Evolutionary conservation across 768 basidiomycete genomes (phyloP).

Genomic region (Lentinula boryana): DNA sequence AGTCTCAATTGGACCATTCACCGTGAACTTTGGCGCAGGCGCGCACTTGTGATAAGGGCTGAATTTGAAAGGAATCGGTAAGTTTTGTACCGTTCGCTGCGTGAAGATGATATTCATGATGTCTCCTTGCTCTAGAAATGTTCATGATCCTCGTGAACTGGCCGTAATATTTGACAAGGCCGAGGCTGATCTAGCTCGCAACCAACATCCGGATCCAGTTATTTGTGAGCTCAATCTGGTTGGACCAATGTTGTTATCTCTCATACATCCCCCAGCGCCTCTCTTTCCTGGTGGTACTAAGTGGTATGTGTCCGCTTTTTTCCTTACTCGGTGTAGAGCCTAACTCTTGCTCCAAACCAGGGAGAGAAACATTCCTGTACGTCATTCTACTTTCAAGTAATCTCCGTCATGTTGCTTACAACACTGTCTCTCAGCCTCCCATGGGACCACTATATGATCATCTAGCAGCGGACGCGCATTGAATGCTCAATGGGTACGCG

Average conservation of each 20-base stretch:
- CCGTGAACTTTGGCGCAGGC: conserved; percentile 79
- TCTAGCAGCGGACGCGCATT: conserved; percentile 11
- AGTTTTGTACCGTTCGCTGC: conserved; percentile 16
- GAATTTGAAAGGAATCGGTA: conserved; percentile 92
- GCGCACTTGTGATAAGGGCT: conserved; percentile 83
- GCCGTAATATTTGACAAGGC: conserved; percentile 74
- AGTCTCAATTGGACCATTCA: conserved; percentile 87
- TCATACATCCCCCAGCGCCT: conserved; percentile 46
- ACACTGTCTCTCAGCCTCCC: conserved; percentile 38
- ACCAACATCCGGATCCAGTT: conserved; percentile 88
- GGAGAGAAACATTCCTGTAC: conserved; percentile 80
- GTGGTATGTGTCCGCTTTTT: conserved; percentile 54
- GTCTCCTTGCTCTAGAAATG: conserved; percentile 44
- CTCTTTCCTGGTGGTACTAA: conserved; percentile 89
- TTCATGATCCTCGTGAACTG: conserved; percentile 79
- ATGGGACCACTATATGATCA: conserved; percentile 66
- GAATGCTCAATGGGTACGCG: background rate
- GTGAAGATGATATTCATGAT: conserved; percentile 1
- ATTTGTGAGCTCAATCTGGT: conserved; percentile 55
- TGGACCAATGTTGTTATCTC: background rate
- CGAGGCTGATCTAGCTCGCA: conserved; percentile 63
- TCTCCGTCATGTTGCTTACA: background rate
- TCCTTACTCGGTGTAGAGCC: background rate
- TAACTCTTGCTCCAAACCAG: conserved; percentile 22
- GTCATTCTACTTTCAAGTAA: conserved; percentile 17